phyloP scores from a whole-genome alignment of 78 protist genomes.

The Cavenderia fasciculata region DNA sequence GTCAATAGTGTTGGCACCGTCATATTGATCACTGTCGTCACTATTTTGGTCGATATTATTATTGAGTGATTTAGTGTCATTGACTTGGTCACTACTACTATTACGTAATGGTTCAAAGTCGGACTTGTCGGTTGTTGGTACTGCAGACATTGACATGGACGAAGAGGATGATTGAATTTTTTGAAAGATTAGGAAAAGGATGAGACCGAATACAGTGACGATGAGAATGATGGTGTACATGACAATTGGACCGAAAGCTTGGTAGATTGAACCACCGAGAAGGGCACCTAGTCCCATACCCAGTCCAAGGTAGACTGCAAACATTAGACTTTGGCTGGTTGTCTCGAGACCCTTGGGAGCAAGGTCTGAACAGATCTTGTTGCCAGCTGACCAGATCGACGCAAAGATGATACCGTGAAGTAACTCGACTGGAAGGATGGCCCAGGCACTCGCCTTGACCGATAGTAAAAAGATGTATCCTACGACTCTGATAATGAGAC shows the following conservation, averaged over 20 bases:
- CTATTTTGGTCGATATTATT: too few species aligned
- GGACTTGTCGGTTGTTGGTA: too few species aligned
- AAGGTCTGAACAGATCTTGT: neutral
- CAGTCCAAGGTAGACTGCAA: conserved; percentile 35
- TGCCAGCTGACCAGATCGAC: conserved; percentile 41
- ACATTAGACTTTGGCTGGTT: conserved; percentile 46
- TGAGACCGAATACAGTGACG: neutral
- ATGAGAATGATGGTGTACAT: conserved; percentile 1
- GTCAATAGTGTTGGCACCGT: too few species aligned
- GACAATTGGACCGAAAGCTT: conserved; percentile 2
- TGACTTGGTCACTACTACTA: too few species aligned
- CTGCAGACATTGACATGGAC: too few species aligned
- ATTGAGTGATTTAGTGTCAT: too few species aligned
- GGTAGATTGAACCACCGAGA: neutral
- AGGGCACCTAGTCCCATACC: conserved; percentile 42
- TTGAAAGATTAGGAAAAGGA: neutral
- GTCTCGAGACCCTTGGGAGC: conserved; percentile 45
- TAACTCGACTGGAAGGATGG: conserved; percentile 52
- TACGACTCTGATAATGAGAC: neutral
- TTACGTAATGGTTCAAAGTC: too few species aligned
- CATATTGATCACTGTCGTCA: too few species aligned
- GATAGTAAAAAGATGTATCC: neutral
- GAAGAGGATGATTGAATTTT: too few species aligned
- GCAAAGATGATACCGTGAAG: conserved; percentile 63
- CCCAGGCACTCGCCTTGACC: neutral